Evolutionary conservation across 2,329 filamentous ascomycete genomes (phyloP), one percentile per base, ranked within the genome.

Genomic region (Coniosporium tulheliwenetii): DNA sequence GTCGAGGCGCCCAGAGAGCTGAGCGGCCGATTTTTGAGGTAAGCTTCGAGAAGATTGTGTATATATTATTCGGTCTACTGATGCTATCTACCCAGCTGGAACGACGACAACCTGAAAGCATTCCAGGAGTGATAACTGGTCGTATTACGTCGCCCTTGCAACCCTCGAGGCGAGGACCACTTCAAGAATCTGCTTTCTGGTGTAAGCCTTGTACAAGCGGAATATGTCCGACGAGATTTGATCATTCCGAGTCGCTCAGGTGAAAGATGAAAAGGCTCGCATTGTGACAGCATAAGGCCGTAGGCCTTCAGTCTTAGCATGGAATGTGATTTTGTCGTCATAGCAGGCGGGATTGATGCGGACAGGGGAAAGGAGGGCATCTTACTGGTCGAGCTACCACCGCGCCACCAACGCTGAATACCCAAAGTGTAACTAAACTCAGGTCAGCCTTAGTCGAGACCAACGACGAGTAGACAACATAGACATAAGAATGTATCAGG

Each of bases 241-340:
- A 26, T 26, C 19, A 7, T 26, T 7, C 19, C 19, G 7, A 7
- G 19, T 3, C 7, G 19, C 59, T 84, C 80, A 84, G 78, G 71
- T 71, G 79, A 83, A 83, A 83, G 79, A 83, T 84, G 79, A 84
- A 84, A 83, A 83, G 78, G 72, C 76, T 72, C 70, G 70, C 66
- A 69, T 74, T 65, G 63, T 56, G 67, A 63, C 65, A 81, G 75
- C 72, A 81, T 74, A 77, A 73, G 55, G 52, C 57, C 55, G 53
- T 49, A 47, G 57, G 59, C 61, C 68, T 76, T 84, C 78, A 69
- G 80, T 65, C 75, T 82, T 82, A 83, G 79, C 79, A 83, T 81
- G 75, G 77, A 81, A 78, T 77, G 64, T 72, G 66, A 66, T 56
- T 58, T 61, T 67, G 73, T 26, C 19, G 19, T 26, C 77, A 84